These are phyloP conservation scores for Hymenotorrendiella dingleyae DNA, from an alignment of 2,329 filamentous ascomycete genomes.

Conservation along the genomic window DNA sequence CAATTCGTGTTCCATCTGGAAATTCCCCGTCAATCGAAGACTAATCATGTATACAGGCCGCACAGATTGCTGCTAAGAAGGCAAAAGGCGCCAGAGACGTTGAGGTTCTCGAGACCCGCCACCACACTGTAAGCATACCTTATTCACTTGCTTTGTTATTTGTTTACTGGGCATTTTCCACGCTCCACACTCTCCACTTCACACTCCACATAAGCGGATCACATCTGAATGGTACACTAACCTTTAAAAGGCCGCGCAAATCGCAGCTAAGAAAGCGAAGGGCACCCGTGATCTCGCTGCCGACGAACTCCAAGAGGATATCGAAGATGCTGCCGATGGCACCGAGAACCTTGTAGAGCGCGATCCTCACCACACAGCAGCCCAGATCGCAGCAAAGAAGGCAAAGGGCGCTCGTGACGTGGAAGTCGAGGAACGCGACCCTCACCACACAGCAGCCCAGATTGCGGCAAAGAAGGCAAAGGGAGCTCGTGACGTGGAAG, in stretches of 20 bases:
- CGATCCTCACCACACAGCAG: not conserved
- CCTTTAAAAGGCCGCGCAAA: constrained; percentile 7
- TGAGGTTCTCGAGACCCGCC: not conserved
- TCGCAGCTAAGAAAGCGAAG: constrained; percentile 9
- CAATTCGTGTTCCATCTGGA: constrained; percentile 8
- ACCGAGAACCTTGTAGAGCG: not conserved
- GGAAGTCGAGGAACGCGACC: constrained; percentile 1
- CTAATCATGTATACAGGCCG: too few species aligned
- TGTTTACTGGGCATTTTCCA: too few species aligned
- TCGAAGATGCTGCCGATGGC: not conserved
- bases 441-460: constrained; percentile 8
- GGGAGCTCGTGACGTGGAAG: constrained; percentile 1
- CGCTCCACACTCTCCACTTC: too few species aligned
- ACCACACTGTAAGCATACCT: too few species aligned
- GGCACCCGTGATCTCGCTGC: constrained; percentile 5
- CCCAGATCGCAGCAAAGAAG: too few species aligned
- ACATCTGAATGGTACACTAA: too few species aligned
- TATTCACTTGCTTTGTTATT: too few species aligned
- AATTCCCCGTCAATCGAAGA: too few species aligned
- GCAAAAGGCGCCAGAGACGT: constrained; percentile 4
- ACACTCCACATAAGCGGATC: too few species aligned
- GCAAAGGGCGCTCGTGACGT: constrained; percentile 4
- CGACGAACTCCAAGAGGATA: constrained; percentile 2
- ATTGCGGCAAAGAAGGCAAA: constrained; percentile 9
- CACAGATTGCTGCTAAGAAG: constrained; percentile 20